A percentile compares a stretch with the other conserved stretches of the same genome.
Conservation (phyloP, 2,329 filamentous ascomycete genomes). For the Sporothrix euskadiensis region DNA sequence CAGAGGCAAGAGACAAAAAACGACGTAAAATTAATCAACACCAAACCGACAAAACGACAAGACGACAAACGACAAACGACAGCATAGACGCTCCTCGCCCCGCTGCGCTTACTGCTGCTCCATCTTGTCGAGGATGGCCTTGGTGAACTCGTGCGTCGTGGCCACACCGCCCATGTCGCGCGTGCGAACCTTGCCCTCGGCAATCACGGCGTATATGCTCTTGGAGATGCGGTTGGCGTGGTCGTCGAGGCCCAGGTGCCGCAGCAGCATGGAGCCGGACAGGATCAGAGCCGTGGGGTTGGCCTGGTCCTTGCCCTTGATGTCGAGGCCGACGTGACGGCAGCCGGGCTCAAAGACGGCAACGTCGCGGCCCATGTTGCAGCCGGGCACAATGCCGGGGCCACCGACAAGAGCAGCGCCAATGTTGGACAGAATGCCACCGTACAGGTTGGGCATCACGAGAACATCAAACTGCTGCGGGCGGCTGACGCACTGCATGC, state of each 20-base stretch:
- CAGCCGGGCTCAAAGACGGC: conserved; percentile 98
- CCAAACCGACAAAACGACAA: background rate
- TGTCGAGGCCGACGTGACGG: conserved; percentile 98
- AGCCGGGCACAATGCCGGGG: conserved; percentile 93
- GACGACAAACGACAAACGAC: background rate
- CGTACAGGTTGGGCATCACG: conserved; percentile 99
- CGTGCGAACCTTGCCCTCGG: conserved; percentile 84
- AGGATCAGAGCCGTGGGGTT: conserved; percentile 97
- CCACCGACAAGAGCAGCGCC: conserved; percentile 95
- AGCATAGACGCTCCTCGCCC: background rate
- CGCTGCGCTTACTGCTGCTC: conserved; percentile 61
- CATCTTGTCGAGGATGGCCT: conserved; percentile 93
- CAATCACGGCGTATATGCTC: conserved; percentile 74
- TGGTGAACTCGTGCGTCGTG: conserved; percentile 92
- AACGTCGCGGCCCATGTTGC: conserved; percentile 99
- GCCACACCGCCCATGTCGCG: conserved; percentile 92
- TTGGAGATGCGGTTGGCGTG: conserved; percentile 98
- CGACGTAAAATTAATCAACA: background rate
- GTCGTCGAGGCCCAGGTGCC: conserved; percentile 94
- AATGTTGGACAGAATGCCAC: conserved; percentile 98
- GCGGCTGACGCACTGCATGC: conserved; percentile 95
- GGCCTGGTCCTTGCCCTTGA: conserved; percentile 99
- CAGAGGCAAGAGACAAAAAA: background rate
- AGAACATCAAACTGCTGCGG: conserved; percentile 99
- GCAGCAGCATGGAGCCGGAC: conserved; percentile 93